phyloP scores from a whole-genome alignment of 106 monocot genomes.

The Dioscorea alata region DNA sequence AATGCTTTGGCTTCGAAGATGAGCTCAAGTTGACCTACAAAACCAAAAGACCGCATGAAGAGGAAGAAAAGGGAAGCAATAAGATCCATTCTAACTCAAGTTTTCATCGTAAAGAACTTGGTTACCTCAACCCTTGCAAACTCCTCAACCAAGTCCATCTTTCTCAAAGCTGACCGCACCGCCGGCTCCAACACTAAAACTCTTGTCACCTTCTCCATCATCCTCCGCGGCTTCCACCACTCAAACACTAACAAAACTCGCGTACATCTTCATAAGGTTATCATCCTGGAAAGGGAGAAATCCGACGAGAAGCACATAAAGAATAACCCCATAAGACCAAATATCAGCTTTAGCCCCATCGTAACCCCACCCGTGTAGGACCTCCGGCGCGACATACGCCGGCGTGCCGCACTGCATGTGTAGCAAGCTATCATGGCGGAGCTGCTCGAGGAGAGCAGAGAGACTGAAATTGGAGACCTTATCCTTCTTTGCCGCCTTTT shows the following conservation, averaged over 20 bases:
- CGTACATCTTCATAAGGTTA: constrained; percentile 27
- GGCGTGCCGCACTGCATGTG: background rate
- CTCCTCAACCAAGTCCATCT: constrained; percentile 25
- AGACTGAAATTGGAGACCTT: constrained; percentile 40
- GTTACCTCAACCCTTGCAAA: constrained; percentile 16
- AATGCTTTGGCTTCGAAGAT: no score
- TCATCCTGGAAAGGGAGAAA: constrained; percentile 5
- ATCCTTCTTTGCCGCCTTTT: constrained; percentile 61
- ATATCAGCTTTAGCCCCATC: no score
- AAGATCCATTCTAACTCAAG: no score
- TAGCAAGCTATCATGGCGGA: constrained; percentile 2
- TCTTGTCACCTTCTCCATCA: constrained; percentile 45
- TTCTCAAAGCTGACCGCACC: constrained; percentile 22
- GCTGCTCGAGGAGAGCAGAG: background rate
- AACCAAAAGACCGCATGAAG: no score
- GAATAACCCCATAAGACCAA: no score
- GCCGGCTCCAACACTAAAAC: constrained; percentile 6
- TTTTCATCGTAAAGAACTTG: no score
- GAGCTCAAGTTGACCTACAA: no score
- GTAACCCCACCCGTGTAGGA: no score
- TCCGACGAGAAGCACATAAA: no score
- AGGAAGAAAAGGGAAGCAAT: no score
- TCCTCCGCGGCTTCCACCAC: constrained; percentile 26
- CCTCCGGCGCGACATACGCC: no score
- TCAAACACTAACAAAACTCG: constrained; percentile 18